Evolutionary conservation across 176 grass and related monocot species (phyloP).

Genomic region (Avena eriantha): DNA sequence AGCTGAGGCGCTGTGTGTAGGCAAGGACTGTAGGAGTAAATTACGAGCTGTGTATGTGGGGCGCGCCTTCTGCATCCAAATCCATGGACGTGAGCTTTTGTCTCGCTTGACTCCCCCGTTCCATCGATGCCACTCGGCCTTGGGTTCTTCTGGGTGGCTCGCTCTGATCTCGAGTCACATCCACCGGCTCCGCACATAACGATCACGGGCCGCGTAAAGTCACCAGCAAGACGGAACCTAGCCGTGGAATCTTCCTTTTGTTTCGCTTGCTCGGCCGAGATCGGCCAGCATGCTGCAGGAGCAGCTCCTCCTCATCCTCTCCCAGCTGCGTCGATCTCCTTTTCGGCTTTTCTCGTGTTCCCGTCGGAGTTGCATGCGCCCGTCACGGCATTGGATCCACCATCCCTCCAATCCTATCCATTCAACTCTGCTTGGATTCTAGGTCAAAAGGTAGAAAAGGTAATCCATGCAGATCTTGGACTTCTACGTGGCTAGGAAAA

Average conservation of each 20-base stretch:
- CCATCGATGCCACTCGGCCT: background rate
- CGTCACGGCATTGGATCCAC: background rate
- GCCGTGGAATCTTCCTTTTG: constrained; percentile 66
- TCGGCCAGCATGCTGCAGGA: background rate
- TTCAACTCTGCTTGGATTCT: background rate
- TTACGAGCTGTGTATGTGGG: constrained; percentile 4
- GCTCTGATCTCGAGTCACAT: background rate
- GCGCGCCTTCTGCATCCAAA: constrained; percentile 25
- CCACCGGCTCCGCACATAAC: background rate
- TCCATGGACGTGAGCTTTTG: constrained; percentile 52
- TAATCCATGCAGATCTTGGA: background rate
- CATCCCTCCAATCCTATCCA: background rate
- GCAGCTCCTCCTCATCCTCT: background rate
- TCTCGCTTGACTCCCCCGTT: constrained; percentile 5
- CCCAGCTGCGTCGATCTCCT: constrained; percentile 11
- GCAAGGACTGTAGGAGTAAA: background rate
- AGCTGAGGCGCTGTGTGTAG: background rate
- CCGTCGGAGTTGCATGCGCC: constrained; percentile 39
- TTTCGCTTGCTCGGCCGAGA: constrained; percentile 12
- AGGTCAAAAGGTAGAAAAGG: constrained; percentile 5
- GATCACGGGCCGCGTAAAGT: constrained; percentile 48
- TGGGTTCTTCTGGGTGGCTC: background rate
- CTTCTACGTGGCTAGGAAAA: background rate
- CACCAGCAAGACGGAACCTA: constrained; percentile 35
- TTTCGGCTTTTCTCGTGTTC: constrained; percentile 40